phyloP scores from a whole-genome alignment of 352 stramenopile species.

The Pythium guiyangense region DNA sequence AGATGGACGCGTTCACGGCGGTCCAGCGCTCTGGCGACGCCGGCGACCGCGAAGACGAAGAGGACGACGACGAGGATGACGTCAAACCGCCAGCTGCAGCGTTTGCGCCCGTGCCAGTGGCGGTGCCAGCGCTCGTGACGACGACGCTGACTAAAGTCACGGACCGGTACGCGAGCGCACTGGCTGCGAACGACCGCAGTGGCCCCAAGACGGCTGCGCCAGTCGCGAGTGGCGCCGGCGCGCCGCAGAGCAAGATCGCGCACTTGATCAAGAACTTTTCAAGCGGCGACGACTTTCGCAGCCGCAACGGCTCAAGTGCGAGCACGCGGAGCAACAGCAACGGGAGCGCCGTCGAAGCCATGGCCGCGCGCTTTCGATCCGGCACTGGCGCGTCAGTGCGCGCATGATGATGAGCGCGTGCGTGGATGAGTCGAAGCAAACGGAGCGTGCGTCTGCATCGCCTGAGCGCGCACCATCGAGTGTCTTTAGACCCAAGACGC shows the following conservation, averaged over 20 bases:
- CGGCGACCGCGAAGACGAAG: conserved; percentile 11
- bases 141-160: conserved; percentile 23
- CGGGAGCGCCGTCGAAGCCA: conserved; percentile 14
- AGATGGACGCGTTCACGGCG: conserved; percentile 33
- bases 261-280: conserved; percentile 77
- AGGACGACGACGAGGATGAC: conserved; percentile 10
- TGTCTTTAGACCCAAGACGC: too few relatives aligned
- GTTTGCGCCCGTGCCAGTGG: conserved; percentile 6
- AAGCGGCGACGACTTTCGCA: conserved; percentile 29
- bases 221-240: background rate
- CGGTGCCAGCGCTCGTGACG: conserved; percentile 1
- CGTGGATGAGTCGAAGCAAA: too few relatives aligned
- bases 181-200: conserved; percentile 21
- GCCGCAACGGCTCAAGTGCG: conserved; percentile 27
- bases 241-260: conserved; percentile 46
- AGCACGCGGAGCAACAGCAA: conserved; percentile 15
- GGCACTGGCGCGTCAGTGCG: too few relatives aligned
- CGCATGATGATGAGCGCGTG: too few relatives aligned
- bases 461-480: too few relatives aligned
- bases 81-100: conserved; percentile 2
- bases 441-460: too few relatives aligned
- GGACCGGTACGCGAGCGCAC: conserved; percentile 44
- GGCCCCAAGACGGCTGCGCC: conserved; percentile 6
- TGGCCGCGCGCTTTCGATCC: conserved; percentile 15
- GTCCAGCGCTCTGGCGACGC: conserved; percentile 6